These are phyloP conservation scores for Penicillium sp. DNA, from an alignment of 2,329 filamentous ascomycete genomes.

Conservation along the genomic window DNA sequence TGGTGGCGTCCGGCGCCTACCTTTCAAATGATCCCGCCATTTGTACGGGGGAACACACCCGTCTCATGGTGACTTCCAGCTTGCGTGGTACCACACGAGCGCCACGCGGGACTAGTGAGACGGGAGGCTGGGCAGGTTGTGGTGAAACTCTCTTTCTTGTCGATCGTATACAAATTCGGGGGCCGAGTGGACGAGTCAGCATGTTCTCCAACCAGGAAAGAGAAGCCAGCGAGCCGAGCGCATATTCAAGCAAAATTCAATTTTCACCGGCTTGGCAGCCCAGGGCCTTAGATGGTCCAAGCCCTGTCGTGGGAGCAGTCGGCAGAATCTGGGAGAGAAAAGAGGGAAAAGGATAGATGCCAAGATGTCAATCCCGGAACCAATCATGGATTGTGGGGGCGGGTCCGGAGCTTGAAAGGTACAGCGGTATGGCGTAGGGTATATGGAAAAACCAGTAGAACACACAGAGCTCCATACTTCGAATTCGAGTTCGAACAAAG, in stretches of 20 bases:
- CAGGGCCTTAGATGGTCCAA: background rate
- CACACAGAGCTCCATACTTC: background rate
- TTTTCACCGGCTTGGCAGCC: background rate
- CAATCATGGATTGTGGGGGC: background rate
- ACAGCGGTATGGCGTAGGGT: no score
- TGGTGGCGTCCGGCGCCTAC: background rate
- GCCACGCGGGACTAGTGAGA: slow-evolving; percentile 1
- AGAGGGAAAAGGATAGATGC: background rate
- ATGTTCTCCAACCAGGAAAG: background rate
- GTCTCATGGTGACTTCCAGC: background rate
- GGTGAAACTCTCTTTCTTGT: slow-evolving; percentile 1
- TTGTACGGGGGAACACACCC: background rate
- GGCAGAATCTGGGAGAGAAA: background rate
- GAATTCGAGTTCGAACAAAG: background rate
- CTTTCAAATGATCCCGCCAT: background rate
- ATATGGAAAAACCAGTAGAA: background rate
- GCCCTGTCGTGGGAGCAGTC: background rate
- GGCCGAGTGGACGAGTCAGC: background rate
- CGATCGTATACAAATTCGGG: slow-evolving; percentile 14
- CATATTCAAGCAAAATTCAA: background rate
- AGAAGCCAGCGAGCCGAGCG: background rate
- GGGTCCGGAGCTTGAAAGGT: background rate
- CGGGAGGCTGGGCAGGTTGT: slow-evolving; percentile 4
- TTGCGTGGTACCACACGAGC: background rate
- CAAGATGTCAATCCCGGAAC: background rate